Evolutionary conservation across 139 green algal genomes (phyloP), one percentile per base, ranked within the genome.

Genomic region (Gonium pectorale): DNA sequence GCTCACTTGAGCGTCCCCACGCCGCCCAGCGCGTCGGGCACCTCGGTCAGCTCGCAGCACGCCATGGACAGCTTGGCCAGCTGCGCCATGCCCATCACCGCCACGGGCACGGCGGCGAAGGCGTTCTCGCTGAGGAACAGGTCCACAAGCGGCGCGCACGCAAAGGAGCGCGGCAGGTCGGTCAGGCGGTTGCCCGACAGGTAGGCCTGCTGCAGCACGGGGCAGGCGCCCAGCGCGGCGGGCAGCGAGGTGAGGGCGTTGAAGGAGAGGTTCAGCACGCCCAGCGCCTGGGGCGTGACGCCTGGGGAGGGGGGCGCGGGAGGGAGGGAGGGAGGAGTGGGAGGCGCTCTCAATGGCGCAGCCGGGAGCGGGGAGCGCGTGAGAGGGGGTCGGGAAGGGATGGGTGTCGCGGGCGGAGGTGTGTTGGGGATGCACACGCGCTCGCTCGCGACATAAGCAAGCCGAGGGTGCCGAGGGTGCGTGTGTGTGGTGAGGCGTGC

Each of bases 51-150:
- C 56, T 46, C 44, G 85, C 88, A 91, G 80, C 83, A 89, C 7
- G 89, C 89, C 72, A 92, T 87, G 68, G 72, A 87, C n/a, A 92
- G 89, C 86, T 92, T 92, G 73, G 86, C 80, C 35, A 92, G 79
- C 73, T 86, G 67, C 41, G 5, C 79, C 85, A 90, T 87, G 75
- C 75, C 72, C 44, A 85, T 46, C 64, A 85, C 64, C 9, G 79
- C 79, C 46, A 71, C 37, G 5, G 79, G 79, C 31, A 89, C 79
- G 37, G n/a, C 67, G 29, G 83, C 88, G 67, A 92, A 91, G 5
- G 69, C 15, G 69, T 92, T 92, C 74, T 92, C 89, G 33, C 62
- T 79, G 54, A 92, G 83, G 80, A 92, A 92, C 13, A 92, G 80
- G 83, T 92, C 89, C 56, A 92, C 89, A 72, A 92, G 86, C 67